phyloP scores from a whole-genome alignment of 768 basidiomycete genomes.

The Leccinum sublutescens region DNA sequence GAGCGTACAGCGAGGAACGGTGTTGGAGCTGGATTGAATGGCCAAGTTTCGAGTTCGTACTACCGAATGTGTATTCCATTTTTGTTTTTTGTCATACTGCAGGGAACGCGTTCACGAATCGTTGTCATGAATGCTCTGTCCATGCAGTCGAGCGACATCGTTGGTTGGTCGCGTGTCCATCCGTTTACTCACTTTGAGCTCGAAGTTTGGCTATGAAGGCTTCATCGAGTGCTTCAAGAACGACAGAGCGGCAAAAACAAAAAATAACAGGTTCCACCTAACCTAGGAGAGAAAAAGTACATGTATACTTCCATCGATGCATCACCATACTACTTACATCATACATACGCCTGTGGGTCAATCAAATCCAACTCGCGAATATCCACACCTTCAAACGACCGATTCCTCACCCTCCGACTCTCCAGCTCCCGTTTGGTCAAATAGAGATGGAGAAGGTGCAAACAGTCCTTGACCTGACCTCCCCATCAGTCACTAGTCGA shows the following conservation, averaged over 20 bases:
- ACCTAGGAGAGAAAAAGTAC: background rate
- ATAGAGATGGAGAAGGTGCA: constrained; percentile 66
- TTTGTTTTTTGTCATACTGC: background rate
- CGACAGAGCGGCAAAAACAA: background rate
- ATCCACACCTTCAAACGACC: constrained; percentile 75
- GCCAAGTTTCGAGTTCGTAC: background rate
- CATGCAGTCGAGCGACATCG: too few relatives aligned
- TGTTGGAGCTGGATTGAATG: constrained; percentile 70
- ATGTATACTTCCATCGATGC: too few relatives aligned
- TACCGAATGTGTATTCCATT: background rate
- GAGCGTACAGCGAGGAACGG: constrained; percentile 82
- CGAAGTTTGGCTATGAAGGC: background rate
- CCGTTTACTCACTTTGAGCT: background rate
- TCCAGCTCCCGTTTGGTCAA: constrained; percentile 71
- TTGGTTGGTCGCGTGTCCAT: background rate
- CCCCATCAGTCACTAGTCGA: background rate
- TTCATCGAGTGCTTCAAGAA: too few relatives aligned
- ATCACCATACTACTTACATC: background rate
- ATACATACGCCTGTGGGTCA: constrained; percentile 24
- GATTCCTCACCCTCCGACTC: constrained; percentile 63
- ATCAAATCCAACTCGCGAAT: constrained; percentile 63
- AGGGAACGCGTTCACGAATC: background rate
- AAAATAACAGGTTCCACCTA: background rate
- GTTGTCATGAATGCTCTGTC: too few relatives aligned
- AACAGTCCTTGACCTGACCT: constrained; percentile 61